Evolutionary conservation across 306 rosid genomes (phyloP), one percentile per base, ranked within the genome.

Genomic region (Styphnolobium japonicum): DNA sequence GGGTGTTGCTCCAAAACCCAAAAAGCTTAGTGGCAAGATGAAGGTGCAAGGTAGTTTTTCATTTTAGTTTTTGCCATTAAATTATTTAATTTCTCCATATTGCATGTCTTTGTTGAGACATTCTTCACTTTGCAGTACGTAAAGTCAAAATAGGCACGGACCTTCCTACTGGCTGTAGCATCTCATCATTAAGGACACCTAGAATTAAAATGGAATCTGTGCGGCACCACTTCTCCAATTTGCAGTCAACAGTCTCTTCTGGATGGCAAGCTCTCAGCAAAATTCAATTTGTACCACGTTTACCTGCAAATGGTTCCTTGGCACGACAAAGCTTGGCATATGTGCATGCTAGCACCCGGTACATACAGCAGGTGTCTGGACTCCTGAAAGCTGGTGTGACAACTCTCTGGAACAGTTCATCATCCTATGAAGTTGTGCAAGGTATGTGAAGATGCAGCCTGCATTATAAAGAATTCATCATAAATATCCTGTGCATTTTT

Each of bases 291-390:
- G 66, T 74, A 31, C 96, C 98, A 49, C 92, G 86, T n/a, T 9
- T 90, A 80, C 97, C 97, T 34, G 92, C 91, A 55, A 86, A 86
- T 85, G 88, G 96, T 71, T 96, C 99, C 46, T 63, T 96, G 52
- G 85, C 94, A 31, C 92, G 87, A 39, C 96, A 91, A 76, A 93
- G 99, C 84, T 76, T 96, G 88, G 98, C 97, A 11, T 96, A 96
- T 73, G 88, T 93, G 85, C 96, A 93, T 55, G 99, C 99, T 45
- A 91, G 99, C 80, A 90, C 93, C 71, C 91, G 85, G 62, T 96
- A 96, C 69, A 81, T 96, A 76, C 92, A 91, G 70, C 99, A 96
- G 73, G 98, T 96, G 57, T 93, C 99, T 52, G 96, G 96, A 67
- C 93, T 96, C 42, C 80, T 96, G 31, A 96, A 93, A 90, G 87